Base-by-base conservation (phyloP, 805 yeast species). In the Starmerella bombi region DNA sequence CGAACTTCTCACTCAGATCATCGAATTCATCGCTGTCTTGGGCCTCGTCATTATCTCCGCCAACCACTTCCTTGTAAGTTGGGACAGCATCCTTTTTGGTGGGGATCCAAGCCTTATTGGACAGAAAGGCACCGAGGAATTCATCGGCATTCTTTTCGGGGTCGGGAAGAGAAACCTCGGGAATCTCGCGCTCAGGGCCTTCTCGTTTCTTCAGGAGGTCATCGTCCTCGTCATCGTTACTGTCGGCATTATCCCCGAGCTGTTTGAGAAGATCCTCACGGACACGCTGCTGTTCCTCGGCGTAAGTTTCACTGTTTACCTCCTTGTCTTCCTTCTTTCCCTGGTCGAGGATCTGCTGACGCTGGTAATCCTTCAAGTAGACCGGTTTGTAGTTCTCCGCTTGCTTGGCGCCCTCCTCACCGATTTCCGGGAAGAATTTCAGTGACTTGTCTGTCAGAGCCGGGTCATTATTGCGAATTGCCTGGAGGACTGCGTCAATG, bases 101-200 rank as follows among this genome's bases (percentile, higher is more conserved):
- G 27, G 94, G 93, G 40, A 85, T 73, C 98, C 98, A 91, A 0
- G 94, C 95, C 50, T 79, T 84, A 38, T 70, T 71, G 43, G 69
- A 71, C 40, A 88, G 66, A 56, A 77, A 91, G 5, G 78, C 80
- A 34, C 72, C 67, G 42, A 91, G 66, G 53, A 91, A 91, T 28
- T 67, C 75, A 21, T 75, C 75, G 46, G 79, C 71, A 51, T 83
- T 72, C 8, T 57, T 43, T 6, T 64, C 64, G 3, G 86, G 83
- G 52, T 83, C 74, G 3, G 95, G 94, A 40, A 50, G 50, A n/a
- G 35, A 5, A 7, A 45, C 50, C 42, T 49, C 49, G 17, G 54
- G 57, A 34, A 50, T 60, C n/a, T 48, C 59, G n/a, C 59, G 53
- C n/a, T 62, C 52, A 27, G 55, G 50, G 2, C 52, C 72, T 48